A percentile compares a stretch with the other conserved stretches of the same genome.
These are phyloP conservation scores for Saccharomycopsis sp. DNA, from an alignment of 805 yeast genomes.

Conservation along the genomic window DNA sequence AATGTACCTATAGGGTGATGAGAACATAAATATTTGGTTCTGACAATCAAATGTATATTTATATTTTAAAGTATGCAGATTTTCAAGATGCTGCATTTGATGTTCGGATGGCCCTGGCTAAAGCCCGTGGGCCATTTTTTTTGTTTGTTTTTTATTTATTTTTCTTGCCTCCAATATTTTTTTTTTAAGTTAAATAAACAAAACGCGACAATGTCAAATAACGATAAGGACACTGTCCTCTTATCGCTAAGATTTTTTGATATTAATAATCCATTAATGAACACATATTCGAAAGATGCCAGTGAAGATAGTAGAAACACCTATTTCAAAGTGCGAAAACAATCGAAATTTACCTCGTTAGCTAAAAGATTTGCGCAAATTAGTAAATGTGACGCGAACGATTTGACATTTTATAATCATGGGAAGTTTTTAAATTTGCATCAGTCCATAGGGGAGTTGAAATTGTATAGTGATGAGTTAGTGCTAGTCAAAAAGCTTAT, in stretches of 20 bases:
- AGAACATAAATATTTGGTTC: constrained; percentile 2
- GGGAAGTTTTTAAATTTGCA: constrained; percentile 11
- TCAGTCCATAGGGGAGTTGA: constrained; percentile 10
- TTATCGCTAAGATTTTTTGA: constrained; percentile 16
- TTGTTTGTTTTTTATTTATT: neutral
- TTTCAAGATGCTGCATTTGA: too few species aligned
- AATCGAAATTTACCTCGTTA: constrained; percentile 15
- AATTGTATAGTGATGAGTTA: constrained; percentile 11
- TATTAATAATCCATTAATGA: constrained; percentile 6
- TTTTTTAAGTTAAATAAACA: neutral
- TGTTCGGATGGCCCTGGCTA: neutral
- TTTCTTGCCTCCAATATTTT: neutral
- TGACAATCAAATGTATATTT: neutral
- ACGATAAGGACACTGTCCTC: constrained; percentile 7
- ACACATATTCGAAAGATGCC: neutral
- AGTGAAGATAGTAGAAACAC: constrained; percentile 9
- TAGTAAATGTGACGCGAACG: constrained; percentile 8
- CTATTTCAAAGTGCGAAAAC: constrained; percentile 14
- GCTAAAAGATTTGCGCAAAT: constrained; percentile 12
- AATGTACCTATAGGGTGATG: neutral
- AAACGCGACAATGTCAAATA: too few species aligned
- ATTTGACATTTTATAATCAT: constrained; percentile 15
- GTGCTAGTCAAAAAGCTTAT: constrained; percentile 15
- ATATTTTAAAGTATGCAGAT: neutral
- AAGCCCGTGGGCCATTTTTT: neutral